These are phyloP conservation scores for Xylaria sp. DNA, from an alignment of 2,329 filamentous ascomycete species.

Conservation along the genomic window DNA sequence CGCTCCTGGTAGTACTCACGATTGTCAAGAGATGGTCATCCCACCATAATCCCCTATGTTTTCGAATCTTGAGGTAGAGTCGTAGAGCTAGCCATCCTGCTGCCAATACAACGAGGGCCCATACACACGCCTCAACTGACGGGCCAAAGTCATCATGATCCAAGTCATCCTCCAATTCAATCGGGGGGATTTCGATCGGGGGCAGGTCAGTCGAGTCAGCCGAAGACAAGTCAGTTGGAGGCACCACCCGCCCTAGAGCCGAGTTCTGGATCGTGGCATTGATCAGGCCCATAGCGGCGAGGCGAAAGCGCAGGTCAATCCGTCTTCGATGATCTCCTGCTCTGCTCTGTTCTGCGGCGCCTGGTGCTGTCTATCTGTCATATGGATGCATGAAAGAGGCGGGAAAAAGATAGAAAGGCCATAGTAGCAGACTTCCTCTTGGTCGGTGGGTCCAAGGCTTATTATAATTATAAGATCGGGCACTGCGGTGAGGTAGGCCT, in stretches of 20 bases:
- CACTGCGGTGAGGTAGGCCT: neutral
- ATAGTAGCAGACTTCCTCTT: neutral
- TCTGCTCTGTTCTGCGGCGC: slow-evolving; percentile 5
- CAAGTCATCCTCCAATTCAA: slow-evolving; percentile 14
- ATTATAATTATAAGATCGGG: slow-evolving; percentile 26
- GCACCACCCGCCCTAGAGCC: slow-evolving; percentile 19
- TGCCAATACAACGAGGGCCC: slow-evolving; percentile 34
- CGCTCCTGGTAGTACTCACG: slow-evolving; percentile 13
- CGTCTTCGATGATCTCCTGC: neutral
- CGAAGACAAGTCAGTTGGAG: slow-evolving; percentile 8
- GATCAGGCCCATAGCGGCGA: slow-evolving; percentile 15
- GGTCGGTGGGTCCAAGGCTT: slow-evolving; percentile 23
- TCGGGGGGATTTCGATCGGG: neutral
- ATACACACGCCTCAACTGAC: slow-evolving; percentile 33
- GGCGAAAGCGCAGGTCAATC: neutral
- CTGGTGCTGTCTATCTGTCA: neutral
- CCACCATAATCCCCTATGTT: slow-evolving; percentile 47
- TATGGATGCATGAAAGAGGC: slow-evolving; percentile 3
- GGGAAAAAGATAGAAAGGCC: slow-evolving; percentile 2
- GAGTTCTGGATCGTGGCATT: neutral
- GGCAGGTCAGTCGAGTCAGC: slow-evolving; percentile 14
- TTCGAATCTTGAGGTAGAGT: slow-evolving; percentile 44
- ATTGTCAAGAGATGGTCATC: slow-evolving; percentile 49
- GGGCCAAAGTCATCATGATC: slow-evolving; percentile 29
- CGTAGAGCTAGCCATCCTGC: slow-evolving; percentile 35